Evolutionary conservation across 768 basidiomycete species (phyloP).

Genomic region (Suillus spraguei): DNA sequence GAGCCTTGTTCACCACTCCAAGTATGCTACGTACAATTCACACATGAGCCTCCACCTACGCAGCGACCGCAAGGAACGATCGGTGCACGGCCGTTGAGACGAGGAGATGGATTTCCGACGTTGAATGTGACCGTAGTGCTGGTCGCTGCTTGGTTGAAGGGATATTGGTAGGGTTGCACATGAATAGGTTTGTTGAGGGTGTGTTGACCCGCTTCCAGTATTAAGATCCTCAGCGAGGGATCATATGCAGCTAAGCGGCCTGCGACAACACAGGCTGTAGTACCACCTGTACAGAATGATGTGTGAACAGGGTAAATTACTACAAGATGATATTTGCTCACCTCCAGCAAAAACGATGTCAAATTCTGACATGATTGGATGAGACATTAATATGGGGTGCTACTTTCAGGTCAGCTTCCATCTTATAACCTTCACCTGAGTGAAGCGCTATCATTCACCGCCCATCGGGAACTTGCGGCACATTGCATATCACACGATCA

Average conservation of each 20-base stretch:
- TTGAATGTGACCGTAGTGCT: slow-evolving; percentile 24
- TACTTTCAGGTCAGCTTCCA: background rate
- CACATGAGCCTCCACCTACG: slow-evolving; percentile 35
- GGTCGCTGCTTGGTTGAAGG: slow-evolving; percentile 17
- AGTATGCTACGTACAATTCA: slow-evolving; percentile 49
- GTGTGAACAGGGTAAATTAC: background rate
- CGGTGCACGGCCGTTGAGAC: slow-evolving; percentile 18
- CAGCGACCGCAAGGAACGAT: slow-evolving; percentile 27
- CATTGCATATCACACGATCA: no score
- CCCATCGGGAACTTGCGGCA: background rate
- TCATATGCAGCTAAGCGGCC: slow-evolving; percentile 31
- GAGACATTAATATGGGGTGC: background rate
- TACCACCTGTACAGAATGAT: slow-evolving; percentile 30
- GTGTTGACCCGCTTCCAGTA: slow-evolving; percentile 34
- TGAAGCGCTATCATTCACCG: background rate
- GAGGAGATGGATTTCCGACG: slow-evolving; percentile 18
- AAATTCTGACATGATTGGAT: slow-evolving; percentile 24
- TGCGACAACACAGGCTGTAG: slow-evolving; percentile 37
- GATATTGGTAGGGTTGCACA: slow-evolving; percentile 24
- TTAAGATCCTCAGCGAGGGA: slow-evolving; percentile 27
- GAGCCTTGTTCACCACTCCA: background rate
- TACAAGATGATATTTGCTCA: slow-evolving; percentile 25
- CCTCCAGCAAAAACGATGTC: slow-evolving; percentile 65
- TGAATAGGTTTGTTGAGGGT: slow-evolving; percentile 25
- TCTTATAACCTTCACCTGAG: background rate